These are phyloP conservation scores for Venturiaceae sp. DNA, from an alignment of 2,329 filamentous ascomycete genomes.

Conservation along the genomic window DNA sequence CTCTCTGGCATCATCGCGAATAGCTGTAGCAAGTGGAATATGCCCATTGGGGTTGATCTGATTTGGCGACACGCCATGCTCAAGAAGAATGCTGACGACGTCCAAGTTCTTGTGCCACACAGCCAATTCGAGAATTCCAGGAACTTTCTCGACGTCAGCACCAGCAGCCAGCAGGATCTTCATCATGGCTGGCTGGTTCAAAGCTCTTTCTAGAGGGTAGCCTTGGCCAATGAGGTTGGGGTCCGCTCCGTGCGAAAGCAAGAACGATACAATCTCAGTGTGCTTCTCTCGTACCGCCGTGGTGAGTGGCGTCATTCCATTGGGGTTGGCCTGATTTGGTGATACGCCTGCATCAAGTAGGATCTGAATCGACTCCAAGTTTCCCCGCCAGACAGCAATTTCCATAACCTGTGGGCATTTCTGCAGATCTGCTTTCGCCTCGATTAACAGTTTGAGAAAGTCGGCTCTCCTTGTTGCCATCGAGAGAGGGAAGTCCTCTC, in stretches of 20 bases:
- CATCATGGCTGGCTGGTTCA: conserved; percentile 50
- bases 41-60: conserved; percentile 66
- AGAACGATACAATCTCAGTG: conserved; percentile 47
- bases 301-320: conserved; percentile 51
- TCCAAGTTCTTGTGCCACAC: conserved; percentile 58
- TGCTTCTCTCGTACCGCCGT: conserved; percentile 55
- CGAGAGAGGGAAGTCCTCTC: conserved; percentile 56
- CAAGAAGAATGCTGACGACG: conserved; percentile 55
- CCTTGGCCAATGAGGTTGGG: conserved; percentile 55
- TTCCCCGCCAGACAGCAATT: conserved; percentile 52
- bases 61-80: conserved; percentile 56
- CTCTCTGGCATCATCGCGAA: conserved; percentile 51
- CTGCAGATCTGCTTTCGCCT: conserved; percentile 49
- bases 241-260: conserved; percentile 50
- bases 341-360: conserved; percentile 51
- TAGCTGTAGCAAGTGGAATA: conserved; percentile 56
- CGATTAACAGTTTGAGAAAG: conserved; percentile 49
- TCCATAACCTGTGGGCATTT: conserved; percentile 57
- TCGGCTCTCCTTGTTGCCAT: conserved; percentile 57
- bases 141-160: conserved; percentile 50
- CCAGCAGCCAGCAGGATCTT: conserved; percentile 48
- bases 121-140: conserved; percentile 58
- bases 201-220: conserved; percentile 63
- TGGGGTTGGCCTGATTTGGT: conserved; percentile 48
- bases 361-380: conserved; percentile 50